phyloP scores from a whole-genome alignment of 805 yeast genomes.

The Clavispora carvajalis region DNA sequence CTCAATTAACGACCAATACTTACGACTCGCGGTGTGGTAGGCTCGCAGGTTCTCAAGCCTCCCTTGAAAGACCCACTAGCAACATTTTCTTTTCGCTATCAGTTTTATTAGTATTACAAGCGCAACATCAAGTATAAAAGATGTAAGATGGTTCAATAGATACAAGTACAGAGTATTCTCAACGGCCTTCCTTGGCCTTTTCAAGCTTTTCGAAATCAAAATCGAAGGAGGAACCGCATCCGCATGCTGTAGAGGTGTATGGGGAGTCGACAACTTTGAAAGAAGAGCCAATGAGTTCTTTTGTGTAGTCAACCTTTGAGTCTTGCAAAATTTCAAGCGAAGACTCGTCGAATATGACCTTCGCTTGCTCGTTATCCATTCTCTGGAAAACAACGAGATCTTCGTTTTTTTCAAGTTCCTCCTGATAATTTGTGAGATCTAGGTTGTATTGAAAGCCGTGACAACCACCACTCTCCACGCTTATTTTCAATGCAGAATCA shows the following conservation, averaged over 20 bases:
- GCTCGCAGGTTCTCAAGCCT: neutral
- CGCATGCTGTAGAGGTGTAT: slow-evolving; percentile 55
- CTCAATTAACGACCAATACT: neutral
- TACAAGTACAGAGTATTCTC: neutral
- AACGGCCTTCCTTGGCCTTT: slow-evolving; percentile 9
- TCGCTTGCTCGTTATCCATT: slow-evolving; percentile 46
- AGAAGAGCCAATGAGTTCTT: slow-evolving; percentile 91
- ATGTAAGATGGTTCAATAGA: neutral
- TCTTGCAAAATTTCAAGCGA: slow-evolving; percentile 79
- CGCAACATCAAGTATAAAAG: neutral
- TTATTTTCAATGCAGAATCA: slow-evolving; percentile 60
- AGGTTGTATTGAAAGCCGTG: slow-evolving; percentile 94
- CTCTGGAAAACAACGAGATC: slow-evolving; percentile 56
- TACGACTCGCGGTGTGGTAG: slow-evolving; percentile 1
- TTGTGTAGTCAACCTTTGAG: slow-evolving; percentile 80
- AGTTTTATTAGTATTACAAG: slow-evolving; percentile 1
- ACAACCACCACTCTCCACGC: slow-evolving; percentile 95
- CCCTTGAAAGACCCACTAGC: neutral
- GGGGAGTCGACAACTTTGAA: slow-evolving; percentile 92
- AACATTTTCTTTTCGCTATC: slow-evolving; percentile 1
- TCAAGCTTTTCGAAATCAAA: slow-evolving; percentile 43
- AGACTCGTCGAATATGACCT: slow-evolving; percentile 71
- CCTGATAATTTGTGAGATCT: slow-evolving; percentile 45
- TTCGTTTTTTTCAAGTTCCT: slow-evolving; percentile 28
- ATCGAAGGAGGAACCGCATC: slow-evolving; percentile 44